Evolutionary conservation across 2,329 filamentous ascomycete genomes (phyloP).

Genomic region (Cladophialophora carrionii): DNA sequence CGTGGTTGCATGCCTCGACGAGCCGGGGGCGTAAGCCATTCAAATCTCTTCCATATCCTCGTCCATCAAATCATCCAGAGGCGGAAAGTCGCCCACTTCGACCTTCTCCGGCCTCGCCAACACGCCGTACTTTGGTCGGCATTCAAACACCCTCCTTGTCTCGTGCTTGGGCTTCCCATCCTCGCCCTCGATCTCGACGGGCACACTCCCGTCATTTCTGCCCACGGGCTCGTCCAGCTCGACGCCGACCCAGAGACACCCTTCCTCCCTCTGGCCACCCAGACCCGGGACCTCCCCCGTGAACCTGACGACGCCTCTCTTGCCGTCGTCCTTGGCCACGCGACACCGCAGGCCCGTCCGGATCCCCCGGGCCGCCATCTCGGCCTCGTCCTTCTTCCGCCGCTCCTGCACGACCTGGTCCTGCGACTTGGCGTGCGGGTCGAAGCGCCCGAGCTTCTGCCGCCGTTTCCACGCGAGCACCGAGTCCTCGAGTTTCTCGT

Average conservation of each 20-base stretch:
- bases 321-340: slow-evolving; percentile 67
- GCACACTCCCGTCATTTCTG: slow-evolving; percentile 63
- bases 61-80: slow-evolving; percentile 59
- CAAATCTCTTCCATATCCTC: slow-evolving; percentile 60
- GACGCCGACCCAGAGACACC: slow-evolving; percentile 44
- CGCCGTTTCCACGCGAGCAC: slow-evolving; percentile 94
- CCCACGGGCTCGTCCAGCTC: slow-evolving; percentile 66
- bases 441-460: slow-evolving; percentile 95
- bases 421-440: slow-evolving; percentile 72
- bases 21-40: slow-evolving; percentile 19
- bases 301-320: slow-evolving; percentile 63
- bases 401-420: slow-evolving; percentile 73
- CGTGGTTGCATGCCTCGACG: background rate
- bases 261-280: slow-evolving; percentile 36
- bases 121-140: slow-evolving; percentile 58
- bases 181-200: slow-evolving; percentile 41
- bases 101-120: slow-evolving; percentile 67
- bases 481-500: slow-evolving; percentile 82
- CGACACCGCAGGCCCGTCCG: slow-evolving; percentile 65
- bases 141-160: slow-evolving; percentile 57
- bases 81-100: slow-evolving; percentile 60
- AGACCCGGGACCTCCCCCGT: slow-evolving; percentile 43
- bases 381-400: slow-evolving; percentile 59
- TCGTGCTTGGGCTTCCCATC: slow-evolving; percentile 15
- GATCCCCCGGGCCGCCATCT: slow-evolving; percentile 71